These are phyloP conservation scores for Erythrophleum fordii DNA, from an alignment of 306 rosid genomes.

Conservation along the genomic window DNA sequence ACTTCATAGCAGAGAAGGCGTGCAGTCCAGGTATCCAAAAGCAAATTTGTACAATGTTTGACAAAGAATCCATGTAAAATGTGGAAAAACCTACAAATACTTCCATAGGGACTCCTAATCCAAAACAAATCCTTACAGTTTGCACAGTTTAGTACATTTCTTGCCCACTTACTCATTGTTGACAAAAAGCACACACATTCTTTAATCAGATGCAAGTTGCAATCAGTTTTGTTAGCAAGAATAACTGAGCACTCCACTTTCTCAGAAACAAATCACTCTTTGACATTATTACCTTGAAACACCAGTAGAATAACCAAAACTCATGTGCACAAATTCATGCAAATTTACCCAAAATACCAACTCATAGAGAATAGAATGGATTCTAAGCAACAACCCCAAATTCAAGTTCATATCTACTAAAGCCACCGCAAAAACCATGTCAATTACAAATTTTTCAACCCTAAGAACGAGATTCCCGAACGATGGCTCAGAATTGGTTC, in stretches of 20 bases:
- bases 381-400: neutral
- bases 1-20: neutral
- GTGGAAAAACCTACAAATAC: neutral
- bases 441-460: neutral
- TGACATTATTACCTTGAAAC: neutral
- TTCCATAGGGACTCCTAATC: neutral
- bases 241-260: neutral
- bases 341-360: neutral
- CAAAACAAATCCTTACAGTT: neutral
- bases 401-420: neutral
- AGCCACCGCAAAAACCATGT: neutral
- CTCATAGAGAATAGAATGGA: neutral
- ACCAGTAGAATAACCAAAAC: conserved; percentile 16
- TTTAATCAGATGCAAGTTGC: neutral
- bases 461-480: neutral
- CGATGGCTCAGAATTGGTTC: too few relatives aligned
- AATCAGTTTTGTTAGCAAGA: neutral
- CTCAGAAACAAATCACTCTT: neutral
- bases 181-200: neutral
- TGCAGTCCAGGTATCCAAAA: neutral
- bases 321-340: conserved; percentile 28
- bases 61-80: neutral
- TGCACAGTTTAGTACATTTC: neutral
- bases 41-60: neutral
- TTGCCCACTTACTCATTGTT: neutral